Evolutionary conservation across 805 yeast species (phyloP), one percentile per base, ranked within the genome.

Genomic region (Saturnispora besseyi): DNA sequence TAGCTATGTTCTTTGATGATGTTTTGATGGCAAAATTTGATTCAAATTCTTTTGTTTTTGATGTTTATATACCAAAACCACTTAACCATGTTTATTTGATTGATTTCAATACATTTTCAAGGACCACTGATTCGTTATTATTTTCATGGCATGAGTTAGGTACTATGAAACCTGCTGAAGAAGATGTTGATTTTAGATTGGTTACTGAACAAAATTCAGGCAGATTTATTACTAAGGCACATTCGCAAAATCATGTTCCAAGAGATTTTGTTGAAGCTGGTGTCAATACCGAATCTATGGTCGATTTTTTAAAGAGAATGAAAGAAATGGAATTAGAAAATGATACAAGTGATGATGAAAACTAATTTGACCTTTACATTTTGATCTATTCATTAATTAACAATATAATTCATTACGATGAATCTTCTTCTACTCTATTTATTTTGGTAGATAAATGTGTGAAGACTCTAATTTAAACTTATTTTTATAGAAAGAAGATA

Each of bases 171-270:
- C 62, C 43, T 26, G 59, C 50, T 11, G 67, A 64, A 28, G 73
- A 67, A 47, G 68, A 65, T 31, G 73, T 67, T 46, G 64, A 61
- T 3, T 62, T 91, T 21, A 69, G 98, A 30, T 63, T 91, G 12
- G 81, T 91, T 4, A 75, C 79, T 1, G 77, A 79, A 56, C 78
- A 78, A 21, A 86, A 88, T 53, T 69, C 85, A 6, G 86, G 88
- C 0, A 71, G 91, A 30, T 89, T 89, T 69, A 83, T 87, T 0
- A 67, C 80, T 0, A 87, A 84, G 55, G 95, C 87, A 45, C 91
- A 87, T 61, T 79, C 95, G 2, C 96, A 91, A 58, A 87, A 82
- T 62, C 90, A 87, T 59, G 96, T 93, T 2, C 99, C 99, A 0
- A 73, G 77, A 47, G 99, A 93, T 59, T 79, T 93, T 21, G 84